Evolutionary conservation across 2,329 filamentous ascomycete genomes (phyloP).

Genomic region (Penicillium sp.): DNA sequence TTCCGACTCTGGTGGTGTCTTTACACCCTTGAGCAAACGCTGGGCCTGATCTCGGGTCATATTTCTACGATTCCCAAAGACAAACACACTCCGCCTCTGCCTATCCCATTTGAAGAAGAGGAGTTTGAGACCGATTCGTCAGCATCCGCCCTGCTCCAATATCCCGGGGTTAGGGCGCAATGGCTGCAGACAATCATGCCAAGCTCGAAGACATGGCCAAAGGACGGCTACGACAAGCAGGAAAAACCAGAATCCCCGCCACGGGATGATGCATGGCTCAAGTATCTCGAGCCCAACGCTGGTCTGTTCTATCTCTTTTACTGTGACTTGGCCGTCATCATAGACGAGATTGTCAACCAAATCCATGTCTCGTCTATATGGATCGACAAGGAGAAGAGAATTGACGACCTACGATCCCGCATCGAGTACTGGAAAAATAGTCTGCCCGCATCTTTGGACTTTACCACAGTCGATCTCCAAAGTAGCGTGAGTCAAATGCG

Average conservation of each 20-base stretch:
- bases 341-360: conserved; percentile 1
- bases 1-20: conserved; percentile 4
- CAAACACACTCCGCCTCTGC: neutral
- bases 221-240: neutral
- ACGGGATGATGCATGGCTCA: conserved; percentile 3
- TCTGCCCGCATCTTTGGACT: neutral
- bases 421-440: neutral
- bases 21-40: neutral
- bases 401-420: neutral
- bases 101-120: conserved; percentile 1
- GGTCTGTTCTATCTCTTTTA: conserved; percentile 4
- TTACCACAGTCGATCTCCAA: neutral
- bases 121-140: conserved; percentile 1
- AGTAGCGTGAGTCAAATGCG: neutral
- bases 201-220: neutral
- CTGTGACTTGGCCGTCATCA: conserved; percentile 1
- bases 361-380: neutral
- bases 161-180: neutral
- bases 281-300: neutral
- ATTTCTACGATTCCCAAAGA: neutral
- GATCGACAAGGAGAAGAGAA: neutral
- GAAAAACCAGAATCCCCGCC: neutral
- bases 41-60: neutral
- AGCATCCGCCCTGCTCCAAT: neutral
- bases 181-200: conserved; percentile 3